Evolutionary conservation across 768 basidiomycete genomes (phyloP), one percentile per base, ranked within the genome.

Genomic region (Neoboletus magnificus): DNA sequence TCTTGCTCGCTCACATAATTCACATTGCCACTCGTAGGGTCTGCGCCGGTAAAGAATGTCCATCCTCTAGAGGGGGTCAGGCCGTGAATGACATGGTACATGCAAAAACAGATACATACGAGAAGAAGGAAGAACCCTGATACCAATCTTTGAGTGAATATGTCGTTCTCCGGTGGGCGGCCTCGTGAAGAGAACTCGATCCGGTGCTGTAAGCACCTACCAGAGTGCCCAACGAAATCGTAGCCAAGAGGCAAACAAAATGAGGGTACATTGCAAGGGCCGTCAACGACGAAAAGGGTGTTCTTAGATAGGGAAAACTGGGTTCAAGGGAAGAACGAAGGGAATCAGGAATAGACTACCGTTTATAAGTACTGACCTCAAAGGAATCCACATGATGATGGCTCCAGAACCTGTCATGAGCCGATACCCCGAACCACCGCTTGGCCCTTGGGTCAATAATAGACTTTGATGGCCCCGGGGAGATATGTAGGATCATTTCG

Each of bases 11-110:
- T 71, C 57, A 83, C 71, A 65, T 82, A 92, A 54, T 82, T 78
- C 52, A 93, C 91, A 33, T 71, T 73, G 13, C 89, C 90, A 58
- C 82, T 71, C 1, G 90, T 91, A 2, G 90, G 90, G 68, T 92
- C 90, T 8, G 66, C 2, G 5, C 58, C 72, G 16, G 74, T 73
- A 69, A 79, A 87, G 72, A 86, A 91, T 29, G 80, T 71, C 84
- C 85, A 91, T 16, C 77, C 64, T 45, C 87, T 89, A 58, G 36
- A 56, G 27, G 41, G 49, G 37, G 43, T 54, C 52, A 30, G 56
- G n/a, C 27, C 12, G 13, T 27, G 35, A 18, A 47, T 46, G 49
- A 41, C 18, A 9, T 10, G 44, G 15, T 40, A 32, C 20, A 5
- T 45, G 23, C 22, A 25, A 29, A n/a, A 5, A 27, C 15, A 16